A percentile compares a stretch with the other conserved stretches of the same genome.
These are phyloP conservation scores for Geotrichum aggregatum DNA, from an alignment of 1,139 yeast species.

Conservation along the genomic window DNA sequence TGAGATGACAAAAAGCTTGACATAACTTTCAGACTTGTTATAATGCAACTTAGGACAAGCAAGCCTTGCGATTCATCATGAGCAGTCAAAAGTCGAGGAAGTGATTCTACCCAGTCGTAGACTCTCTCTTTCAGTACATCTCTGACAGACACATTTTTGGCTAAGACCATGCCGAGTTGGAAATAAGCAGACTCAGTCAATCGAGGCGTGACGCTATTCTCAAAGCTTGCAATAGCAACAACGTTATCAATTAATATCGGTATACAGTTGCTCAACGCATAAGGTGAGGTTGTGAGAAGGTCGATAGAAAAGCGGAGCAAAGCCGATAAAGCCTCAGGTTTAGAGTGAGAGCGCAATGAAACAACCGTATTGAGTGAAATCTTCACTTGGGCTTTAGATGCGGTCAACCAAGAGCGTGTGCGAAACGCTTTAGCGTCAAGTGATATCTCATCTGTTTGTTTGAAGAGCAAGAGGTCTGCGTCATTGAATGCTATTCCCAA, in stretches of 20 bases:
- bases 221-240: conserved; percentile 26
- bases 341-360: conserved; percentile 31
- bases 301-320: conserved; percentile 35
- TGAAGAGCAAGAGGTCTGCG: conserved; percentile 32
- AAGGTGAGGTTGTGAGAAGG: conserved; percentile 35
- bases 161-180: conserved; percentile 14
- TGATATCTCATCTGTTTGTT: conserved; percentile 2
- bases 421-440: conserved; percentile 33
- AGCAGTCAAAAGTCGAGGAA: conserved; percentile 33
- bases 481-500: conserved; percentile 45
- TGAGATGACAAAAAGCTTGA: neutral
- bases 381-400: conserved; percentile 58
- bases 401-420: conserved; percentile 58
- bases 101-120: conserved; percentile 33
- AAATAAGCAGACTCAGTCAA: conserved; percentile 6
- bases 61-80: conserved; percentile 32
- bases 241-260: conserved; percentile 37
- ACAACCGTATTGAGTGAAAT: conserved; percentile 31
- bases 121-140: conserved; percentile 26
- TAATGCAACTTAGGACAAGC: conserved; percentile 24
- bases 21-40: conserved; percentile 24
- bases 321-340: conserved; percentile 37
- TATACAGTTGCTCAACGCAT: conserved; percentile 39
- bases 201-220: neutral
- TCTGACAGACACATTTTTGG: neutral